A percentile compares a stretch with the other conserved stretches of the same genome.
phyloP scores from a whole-genome alignment of 345 rosid species.

The Salix exigua region DNA sequence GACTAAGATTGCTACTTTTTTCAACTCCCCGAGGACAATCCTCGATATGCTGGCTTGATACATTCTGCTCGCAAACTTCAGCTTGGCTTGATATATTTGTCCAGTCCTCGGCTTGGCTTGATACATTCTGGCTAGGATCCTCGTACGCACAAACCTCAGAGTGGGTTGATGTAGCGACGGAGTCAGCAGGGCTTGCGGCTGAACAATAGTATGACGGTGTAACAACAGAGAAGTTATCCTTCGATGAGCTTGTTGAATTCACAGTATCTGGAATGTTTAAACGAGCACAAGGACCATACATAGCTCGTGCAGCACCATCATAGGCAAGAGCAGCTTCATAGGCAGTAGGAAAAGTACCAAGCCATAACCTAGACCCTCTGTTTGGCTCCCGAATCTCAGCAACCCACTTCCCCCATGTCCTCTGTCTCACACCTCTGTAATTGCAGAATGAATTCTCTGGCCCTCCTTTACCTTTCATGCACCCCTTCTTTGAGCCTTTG shows the following conservation, averaged over 20 bases:
- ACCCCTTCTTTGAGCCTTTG: conserved; percentile 73
- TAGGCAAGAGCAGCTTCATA: conserved; percentile 78
- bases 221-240: not conserved
- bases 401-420: conserved; percentile 97
- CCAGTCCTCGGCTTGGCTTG: conserved; percentile 15
- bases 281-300: conserved; percentile 61
- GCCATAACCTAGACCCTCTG: conserved; percentile 64
- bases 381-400: conserved; percentile 83
- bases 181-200: conserved; percentile 21
- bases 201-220: conserved; percentile 12
- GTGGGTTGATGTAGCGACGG: conserved; percentile 28
- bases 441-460: conserved; percentile 55
- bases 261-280: conserved; percentile 45
- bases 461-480: conserved; percentile 97
- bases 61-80: not conserved
- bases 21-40: not conserved
- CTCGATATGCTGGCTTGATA: not conserved
- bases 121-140: conserved; percentile 11
- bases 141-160: conserved; percentile 46
- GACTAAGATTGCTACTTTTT: not conserved
- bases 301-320: conserved; percentile 68
- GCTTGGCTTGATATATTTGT: conserved; percentile 11
- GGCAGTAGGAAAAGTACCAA: conserved; percentile 71
- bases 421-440: conserved; percentile 83
- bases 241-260: not conserved